Conservation (phyloP, 2,329 filamentous ascomycete genomes). For the Penicillium sp. region DNA sequence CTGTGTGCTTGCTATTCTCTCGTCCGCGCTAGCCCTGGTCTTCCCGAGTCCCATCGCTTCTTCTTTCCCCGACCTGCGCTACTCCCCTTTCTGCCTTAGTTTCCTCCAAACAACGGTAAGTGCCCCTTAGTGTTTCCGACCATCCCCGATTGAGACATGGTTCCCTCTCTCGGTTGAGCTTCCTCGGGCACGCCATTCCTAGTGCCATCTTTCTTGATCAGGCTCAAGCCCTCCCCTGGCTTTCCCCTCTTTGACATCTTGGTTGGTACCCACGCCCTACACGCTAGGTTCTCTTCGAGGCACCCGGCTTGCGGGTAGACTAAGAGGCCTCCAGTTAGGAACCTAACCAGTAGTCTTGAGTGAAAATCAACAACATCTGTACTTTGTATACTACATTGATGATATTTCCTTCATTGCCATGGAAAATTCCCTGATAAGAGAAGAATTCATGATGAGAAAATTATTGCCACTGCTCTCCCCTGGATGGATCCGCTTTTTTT, state of each 20-base stretch:
- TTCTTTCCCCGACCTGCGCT: slow-evolving; percentile 37
- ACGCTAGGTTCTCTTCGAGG: slow-evolving; percentile 36
- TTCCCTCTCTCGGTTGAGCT: slow-evolving; percentile 27
- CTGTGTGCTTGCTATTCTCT: background rate
- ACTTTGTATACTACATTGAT: background rate
- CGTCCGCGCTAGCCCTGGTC: slow-evolving; percentile 28
- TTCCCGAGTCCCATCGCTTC: slow-evolving; percentile 30
- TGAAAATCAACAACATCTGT: slow-evolving; percentile 16
- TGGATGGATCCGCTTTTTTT: slow-evolving; percentile 11
- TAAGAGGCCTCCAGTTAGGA: slow-evolving; percentile 24
- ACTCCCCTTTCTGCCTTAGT: slow-evolving; percentile 34
- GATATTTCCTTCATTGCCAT: background rate
- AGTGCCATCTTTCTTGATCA: slow-evolving; percentile 14
- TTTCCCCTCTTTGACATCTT: slow-evolving; percentile 28
- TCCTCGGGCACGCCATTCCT: slow-evolving; percentile 36
- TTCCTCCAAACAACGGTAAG: slow-evolving; percentile 17
- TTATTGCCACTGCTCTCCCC: slow-evolving; percentile 23
- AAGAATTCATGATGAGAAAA: slow-evolving; percentile 8
- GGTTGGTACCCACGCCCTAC: slow-evolving; percentile 30
- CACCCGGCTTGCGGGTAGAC: slow-evolving; percentile 37
- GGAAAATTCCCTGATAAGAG: slow-evolving; percentile 4
- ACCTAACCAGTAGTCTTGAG: slow-evolving; percentile 19
- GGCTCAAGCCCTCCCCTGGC: slow-evolving; percentile 13
- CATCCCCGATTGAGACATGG: slow-evolving; percentile 12
- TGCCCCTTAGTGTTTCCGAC: slow-evolving; percentile 14